Percentiles rank a stretch among this genome's conserved stretches.
Evolutionary conservation across 169 alveolate genomes (phyloP).

Genomic region (Eimeria acervulina): DNA sequence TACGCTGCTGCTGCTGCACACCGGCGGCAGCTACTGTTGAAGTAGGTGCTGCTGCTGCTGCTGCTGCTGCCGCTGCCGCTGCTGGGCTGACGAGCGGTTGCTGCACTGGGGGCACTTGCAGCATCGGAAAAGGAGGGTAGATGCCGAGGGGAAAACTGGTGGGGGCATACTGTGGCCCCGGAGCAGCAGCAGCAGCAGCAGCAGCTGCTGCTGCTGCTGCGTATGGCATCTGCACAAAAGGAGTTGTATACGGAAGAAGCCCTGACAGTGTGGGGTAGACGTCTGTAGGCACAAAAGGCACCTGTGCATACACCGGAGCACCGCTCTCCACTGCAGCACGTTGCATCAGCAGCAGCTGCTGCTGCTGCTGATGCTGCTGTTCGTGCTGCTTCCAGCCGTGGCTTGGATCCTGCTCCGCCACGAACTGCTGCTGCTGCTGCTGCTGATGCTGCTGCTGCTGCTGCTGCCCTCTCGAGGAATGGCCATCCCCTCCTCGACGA

Average conservation of each 20-base stretch:
- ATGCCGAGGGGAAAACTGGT: slow-evolving; percentile 41
- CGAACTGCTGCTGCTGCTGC: slow-evolving; percentile 18
- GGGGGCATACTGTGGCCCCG: slow-evolving; percentile 20
- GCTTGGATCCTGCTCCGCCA: neutral
- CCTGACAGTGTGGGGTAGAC: slow-evolving; percentile 30
- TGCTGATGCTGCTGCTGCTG: neutral
- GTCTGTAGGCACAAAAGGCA: slow-evolving; percentile 51
- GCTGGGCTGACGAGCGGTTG: slow-evolving; percentile 39
- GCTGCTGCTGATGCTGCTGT: slow-evolving; percentile 46
- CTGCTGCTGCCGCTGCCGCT: slow-evolving; percentile 64
- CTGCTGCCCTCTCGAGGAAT: neutral
- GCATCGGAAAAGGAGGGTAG: slow-evolving; percentile 24
- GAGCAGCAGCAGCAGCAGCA: slow-evolving; percentile 41
- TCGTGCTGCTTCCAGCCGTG: slow-evolving; percentile 49
- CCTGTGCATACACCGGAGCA: slow-evolving; percentile 45
- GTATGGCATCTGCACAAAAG: slow-evolving; percentile 44
- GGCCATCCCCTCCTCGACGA: neutral
- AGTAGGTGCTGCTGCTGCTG: neutral
- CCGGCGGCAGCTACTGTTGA: neutral
- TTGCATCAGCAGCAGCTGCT: slow-evolving; percentile 51
- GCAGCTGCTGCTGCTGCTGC: slow-evolving; percentile 67
- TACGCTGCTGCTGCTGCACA: slow-evolving; percentile 33
- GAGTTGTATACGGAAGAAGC: slow-evolving; percentile 9
- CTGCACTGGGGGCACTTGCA: slow-evolving; percentile 59
- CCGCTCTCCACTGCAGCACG: slow-evolving; percentile 17